Conservation (phyloP, 2,329 filamentous ascomycete species). For the Sphaerulina musiva region DNA sequence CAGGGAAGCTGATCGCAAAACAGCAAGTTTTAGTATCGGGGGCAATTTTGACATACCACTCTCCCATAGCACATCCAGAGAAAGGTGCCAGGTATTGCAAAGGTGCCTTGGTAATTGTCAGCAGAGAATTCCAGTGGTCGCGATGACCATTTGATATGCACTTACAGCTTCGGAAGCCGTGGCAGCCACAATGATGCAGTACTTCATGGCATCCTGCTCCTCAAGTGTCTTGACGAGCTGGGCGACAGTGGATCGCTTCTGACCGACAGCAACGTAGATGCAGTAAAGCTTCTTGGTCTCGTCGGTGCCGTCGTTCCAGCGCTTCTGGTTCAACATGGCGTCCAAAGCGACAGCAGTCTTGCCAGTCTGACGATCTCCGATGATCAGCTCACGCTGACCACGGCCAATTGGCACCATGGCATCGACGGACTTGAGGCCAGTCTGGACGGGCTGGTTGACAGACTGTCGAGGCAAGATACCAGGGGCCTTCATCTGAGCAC, state of each 20-base stretch:
- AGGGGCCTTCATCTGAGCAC: constrained; percentile 98
- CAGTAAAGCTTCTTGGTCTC: constrained; percentile 99
- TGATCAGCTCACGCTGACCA: constrained; percentile 99
- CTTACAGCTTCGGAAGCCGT: constrained; percentile 80
- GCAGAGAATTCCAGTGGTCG: not conserved
- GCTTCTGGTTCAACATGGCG: constrained; percentile 98
- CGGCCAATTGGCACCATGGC: constrained; percentile 99
- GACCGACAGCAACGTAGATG: constrained; percentile 96
- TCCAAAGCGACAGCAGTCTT: constrained; percentile 99
- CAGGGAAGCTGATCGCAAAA: not conserved
- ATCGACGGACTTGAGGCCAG: constrained; percentile 97
- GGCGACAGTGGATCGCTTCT: constrained; percentile 98
- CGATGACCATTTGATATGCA: not conserved
- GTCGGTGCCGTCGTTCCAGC: constrained; percentile 82
- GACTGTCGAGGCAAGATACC: constrained; percentile 95
- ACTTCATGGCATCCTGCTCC: constrained; percentile 99
- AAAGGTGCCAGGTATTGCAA: not conserved
- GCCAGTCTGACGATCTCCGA: constrained; percentile 99
- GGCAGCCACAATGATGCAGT: constrained; percentile 85
- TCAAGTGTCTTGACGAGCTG: constrained; percentile 99
- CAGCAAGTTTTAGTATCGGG: constrained; percentile 1
- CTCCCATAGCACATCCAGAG: not conserved
- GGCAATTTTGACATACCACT: not conserved
- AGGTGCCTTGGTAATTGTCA: not conserved
- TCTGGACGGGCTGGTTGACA: constrained; percentile 98